Base-by-base conservation (phyloP, 192 early-diverging fungal species). In the Backusella tuberculispora region DNA sequence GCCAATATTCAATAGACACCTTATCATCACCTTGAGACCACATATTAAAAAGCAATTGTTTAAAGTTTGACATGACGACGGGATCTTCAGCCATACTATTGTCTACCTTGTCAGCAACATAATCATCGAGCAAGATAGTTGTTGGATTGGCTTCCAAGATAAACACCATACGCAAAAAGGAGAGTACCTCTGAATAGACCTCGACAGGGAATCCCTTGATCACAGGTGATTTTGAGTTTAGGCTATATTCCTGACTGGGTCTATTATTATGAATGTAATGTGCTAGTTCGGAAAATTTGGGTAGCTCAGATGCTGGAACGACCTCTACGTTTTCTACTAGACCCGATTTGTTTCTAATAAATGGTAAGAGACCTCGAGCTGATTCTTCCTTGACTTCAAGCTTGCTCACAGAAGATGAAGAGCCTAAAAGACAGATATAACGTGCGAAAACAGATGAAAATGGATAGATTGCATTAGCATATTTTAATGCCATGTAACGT, bases 81-180 rank as follows among this genome's bases (percentile, higher is more conserved):
- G 83, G 80, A 66, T 78, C 85, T 53, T 88, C 84, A 13, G 53
- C 38, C 71, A 85, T 88, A 17, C 82, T 79, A 71, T 81, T 80
- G 4, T 83, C 80, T 3, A 85, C 78, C 44, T 81, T 79, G 7
- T 74, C 50, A 19, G 81, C 80, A 5, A 87, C 80, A 53, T 85
- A 83, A 29, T 87, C 80, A 69, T 87, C 86, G 37, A 87, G 78
- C 26, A 83, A 66, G 2, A 84, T 75, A 38, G 45, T 76, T 0
- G 75, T 67, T n/a, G 82, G 89, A 56, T 83, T 84, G 0, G 92
- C 88, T 40, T 93, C 88, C 0, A 90, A 86, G 47, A 94, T 85
- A 56, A 93, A 69, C 29, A 94, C 70, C 34, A 84, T 83, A 37
- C 92, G 78, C 42, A 94, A 76, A 63, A 94, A 93, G 69, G 82